Conservation (phyloP, 2,329 filamentous ascomycete species). For the Colletotrichum destructivum region DNA sequence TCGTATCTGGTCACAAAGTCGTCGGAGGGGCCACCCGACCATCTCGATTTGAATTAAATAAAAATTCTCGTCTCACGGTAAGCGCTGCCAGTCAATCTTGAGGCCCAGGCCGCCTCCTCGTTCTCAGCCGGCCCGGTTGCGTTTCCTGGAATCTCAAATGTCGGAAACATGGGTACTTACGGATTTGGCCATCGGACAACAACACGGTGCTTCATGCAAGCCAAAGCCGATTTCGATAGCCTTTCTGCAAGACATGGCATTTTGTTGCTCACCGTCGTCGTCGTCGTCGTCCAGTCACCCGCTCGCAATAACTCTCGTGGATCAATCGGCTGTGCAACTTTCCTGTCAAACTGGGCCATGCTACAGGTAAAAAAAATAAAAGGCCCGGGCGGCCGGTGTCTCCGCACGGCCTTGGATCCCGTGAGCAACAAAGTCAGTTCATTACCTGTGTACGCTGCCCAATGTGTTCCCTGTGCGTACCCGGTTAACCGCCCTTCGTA, state of each 20-base stretch:
- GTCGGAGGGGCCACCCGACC: constrained; percentile 33
- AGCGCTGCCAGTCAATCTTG: background rate
- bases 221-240: constrained; percentile 16
- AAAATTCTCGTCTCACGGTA: constrained; percentile 11
- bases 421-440: constrained; percentile 12
- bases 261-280: background rate
- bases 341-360: background rate
- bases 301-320: background rate
- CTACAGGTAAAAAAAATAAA: background rate
- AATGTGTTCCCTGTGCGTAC: constrained; percentile 23
- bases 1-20: constrained; percentile 23
- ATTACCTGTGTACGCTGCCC: background rate
- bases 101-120: background rate
- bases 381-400: constrained; percentile 20
- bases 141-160: constrained; percentile 15
- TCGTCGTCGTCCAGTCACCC: background rate
- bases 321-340: background rate
- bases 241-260: constrained; percentile 13
- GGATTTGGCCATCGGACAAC: background rate
- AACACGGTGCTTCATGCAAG: background rate
- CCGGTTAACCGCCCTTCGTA: constrained; percentile 30
- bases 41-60: background rate
- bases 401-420: constrained; percentile 22
- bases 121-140: constrained; percentile 30
- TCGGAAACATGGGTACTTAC: background rate